Conservation (phyloP, 169 alveolate species). For the Sarcocystis neurona region DNA sequence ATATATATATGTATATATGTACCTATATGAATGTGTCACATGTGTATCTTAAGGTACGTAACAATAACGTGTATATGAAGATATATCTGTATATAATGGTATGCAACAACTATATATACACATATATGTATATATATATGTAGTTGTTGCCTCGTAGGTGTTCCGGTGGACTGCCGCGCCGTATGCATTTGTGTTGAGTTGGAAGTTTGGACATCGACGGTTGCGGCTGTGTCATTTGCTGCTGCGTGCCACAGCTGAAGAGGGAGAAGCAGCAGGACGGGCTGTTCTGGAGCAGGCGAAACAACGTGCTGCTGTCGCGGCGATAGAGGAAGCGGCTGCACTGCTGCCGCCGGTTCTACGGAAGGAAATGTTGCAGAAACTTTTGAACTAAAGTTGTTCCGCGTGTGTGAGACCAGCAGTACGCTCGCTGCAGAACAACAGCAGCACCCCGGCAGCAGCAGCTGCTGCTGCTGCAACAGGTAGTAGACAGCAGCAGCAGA, state of each 20-base stretch:
- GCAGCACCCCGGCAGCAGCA: no score
- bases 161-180: background rate
- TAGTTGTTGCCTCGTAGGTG: background rate
- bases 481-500: no score
- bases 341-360: background rate
- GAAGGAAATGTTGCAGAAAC: background rate
- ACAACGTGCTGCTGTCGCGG: background rate
- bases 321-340: background rate
- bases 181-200: background rate
- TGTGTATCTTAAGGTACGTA: no score
- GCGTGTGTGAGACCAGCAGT: no score
- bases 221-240: background rate
- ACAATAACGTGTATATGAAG: background rate
- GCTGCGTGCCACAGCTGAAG: background rate
- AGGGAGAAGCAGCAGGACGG: background rate
- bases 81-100: no score
- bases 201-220: background rate
- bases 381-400: no score
- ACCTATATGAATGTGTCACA: no score
- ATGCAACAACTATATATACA: no score
- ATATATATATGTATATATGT: no score
- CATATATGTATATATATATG: no score
- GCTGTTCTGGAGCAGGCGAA: background rate
- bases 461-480: no score
- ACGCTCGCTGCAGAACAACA: no score